Conservation (phyloP, 1,284 basidiomycete genomes). For the Ustilago xerochloae region DNA sequence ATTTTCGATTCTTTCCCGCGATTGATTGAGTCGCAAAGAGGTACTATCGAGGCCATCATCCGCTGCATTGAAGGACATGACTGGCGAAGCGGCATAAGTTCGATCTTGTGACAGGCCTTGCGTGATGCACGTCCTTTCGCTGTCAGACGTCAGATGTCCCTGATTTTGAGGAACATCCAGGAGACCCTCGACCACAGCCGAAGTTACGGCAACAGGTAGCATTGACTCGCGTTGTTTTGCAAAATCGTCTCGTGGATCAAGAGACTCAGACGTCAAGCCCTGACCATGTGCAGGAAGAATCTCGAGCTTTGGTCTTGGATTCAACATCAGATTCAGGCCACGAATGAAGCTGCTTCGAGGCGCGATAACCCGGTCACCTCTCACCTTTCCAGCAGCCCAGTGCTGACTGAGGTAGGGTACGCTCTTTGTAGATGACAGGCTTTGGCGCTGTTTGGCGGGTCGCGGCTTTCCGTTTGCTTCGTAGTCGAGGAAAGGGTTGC, state of each 20-base stretch:
- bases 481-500: not conserved
- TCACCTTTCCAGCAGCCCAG: slow-evolving; percentile 34
- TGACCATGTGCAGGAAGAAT: slow-evolving; percentile 17
- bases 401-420: slow-evolving; percentile 37
- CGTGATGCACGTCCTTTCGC: slow-evolving; percentile 16
- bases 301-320: slow-evolving; percentile 39
- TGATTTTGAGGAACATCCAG: not conserved
- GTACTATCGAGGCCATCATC: not conserved
- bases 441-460: slow-evolving; percentile 2
- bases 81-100: not conserved
- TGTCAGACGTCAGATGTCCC: not conserved
- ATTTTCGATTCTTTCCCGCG: not conserved
- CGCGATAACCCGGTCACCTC: slow-evolving; percentile 34
- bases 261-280: not conserved
- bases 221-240: not conserved
- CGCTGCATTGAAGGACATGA: not conserved
- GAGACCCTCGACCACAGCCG: slow-evolving; percentile 9
- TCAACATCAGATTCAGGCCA: slow-evolving; percentile 32
- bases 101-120: not conserved
- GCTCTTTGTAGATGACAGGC: slow-evolving; percentile 15
- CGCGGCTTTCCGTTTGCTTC: not conserved
- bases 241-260: not conserved
- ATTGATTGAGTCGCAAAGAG: not conserved
- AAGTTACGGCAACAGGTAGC: not conserved
- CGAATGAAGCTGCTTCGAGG: slow-evolving; percentile 34